phyloP scores from a whole-genome alignment of 305 asterid genomes.

The Fraxinus ornus region DNA sequence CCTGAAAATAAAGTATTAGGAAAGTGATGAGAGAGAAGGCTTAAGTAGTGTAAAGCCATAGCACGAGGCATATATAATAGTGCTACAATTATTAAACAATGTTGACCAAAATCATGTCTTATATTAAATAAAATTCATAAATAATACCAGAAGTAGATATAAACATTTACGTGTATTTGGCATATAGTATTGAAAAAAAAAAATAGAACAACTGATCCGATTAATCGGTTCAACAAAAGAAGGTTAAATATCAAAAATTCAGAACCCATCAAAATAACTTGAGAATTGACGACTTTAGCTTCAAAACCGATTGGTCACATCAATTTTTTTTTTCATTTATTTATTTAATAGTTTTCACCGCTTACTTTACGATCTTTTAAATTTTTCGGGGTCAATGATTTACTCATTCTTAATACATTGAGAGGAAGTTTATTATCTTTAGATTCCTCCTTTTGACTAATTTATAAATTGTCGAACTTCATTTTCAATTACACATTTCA shows the following conservation, averaged over 20 bases:
- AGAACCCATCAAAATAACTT: not conserved
- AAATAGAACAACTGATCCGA: not conserved
- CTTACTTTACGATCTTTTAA: not conserved
- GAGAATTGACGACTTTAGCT: not conserved
- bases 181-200: not conserved
- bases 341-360: no score
- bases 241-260: not conserved
- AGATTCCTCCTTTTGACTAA: no score
- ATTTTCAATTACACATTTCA: not conserved
- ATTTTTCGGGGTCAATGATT: not conserved
- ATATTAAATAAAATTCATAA: not conserved
- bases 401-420: not conserved
- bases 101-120: not conserved
- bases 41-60: constrained; percentile 36
- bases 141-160: not conserved
- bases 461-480: not conserved
- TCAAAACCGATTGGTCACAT: not conserved
- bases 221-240: not conserved
- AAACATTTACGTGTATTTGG: not conserved
- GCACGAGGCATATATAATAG: constrained; percentile 27
- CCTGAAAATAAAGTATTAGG: constrained; percentile 4
- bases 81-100: constrained; percentile 1
- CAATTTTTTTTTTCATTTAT: no score
- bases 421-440: no score
- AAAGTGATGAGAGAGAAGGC: constrained; percentile 26